Evolutionary conservation across 1,139 yeast genomes (phyloP).

Genomic region (Zygoascus meyerae): DNA sequence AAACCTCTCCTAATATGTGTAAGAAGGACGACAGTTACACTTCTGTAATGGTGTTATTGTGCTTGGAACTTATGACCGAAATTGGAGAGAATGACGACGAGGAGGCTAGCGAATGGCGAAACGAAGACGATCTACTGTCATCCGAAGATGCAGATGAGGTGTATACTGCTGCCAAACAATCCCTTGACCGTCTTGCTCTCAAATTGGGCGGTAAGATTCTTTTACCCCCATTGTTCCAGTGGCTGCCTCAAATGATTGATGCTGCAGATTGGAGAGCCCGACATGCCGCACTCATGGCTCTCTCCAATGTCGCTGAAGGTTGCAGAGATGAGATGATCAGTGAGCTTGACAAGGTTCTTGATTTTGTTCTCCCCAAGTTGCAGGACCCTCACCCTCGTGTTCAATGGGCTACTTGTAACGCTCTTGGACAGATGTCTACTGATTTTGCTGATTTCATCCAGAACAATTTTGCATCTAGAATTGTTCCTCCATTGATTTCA

Average conservation of each 20-base stretch:
- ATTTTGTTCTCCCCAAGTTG: conserved; percentile 75
- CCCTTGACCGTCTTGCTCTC: conserved; percentile 83
- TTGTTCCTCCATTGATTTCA: conserved; percentile 83
- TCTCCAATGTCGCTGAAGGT: conserved; percentile 96
- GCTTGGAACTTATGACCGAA: conserved; percentile 85
- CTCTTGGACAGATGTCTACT: conserved; percentile 95
- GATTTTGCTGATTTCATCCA: conserved; percentile 91
- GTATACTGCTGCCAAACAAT: conserved; percentile 88
- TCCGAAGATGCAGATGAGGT: conserved; percentile 84
- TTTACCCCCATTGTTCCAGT: conserved; percentile 81
- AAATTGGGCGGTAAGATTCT: conserved; percentile 77
- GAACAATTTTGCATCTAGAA: conserved; percentile 67
- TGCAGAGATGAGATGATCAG: conserved; percentile 82
- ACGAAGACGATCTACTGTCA: conserved; percentile 69
- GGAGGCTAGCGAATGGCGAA: conserved; percentile 76
- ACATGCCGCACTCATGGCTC: conserved; percentile 95
- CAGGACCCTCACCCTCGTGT: conserved; percentile 87
- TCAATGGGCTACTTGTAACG: conserved; percentile 95
- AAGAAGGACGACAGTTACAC: conserved; percentile 71
- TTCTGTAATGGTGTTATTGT: conserved; percentile 62
- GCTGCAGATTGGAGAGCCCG: conserved; percentile 87
- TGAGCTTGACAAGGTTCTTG: conserved; percentile 76
- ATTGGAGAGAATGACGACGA: conserved; percentile 86
- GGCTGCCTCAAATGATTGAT: conserved; percentile 73
- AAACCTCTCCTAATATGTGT: conserved; percentile 94